Evolutionary conservation across 225 moss, liverwort and hornwort genomes (phyloP).

Genomic region (Pseudoscleropodium purum): DNA sequence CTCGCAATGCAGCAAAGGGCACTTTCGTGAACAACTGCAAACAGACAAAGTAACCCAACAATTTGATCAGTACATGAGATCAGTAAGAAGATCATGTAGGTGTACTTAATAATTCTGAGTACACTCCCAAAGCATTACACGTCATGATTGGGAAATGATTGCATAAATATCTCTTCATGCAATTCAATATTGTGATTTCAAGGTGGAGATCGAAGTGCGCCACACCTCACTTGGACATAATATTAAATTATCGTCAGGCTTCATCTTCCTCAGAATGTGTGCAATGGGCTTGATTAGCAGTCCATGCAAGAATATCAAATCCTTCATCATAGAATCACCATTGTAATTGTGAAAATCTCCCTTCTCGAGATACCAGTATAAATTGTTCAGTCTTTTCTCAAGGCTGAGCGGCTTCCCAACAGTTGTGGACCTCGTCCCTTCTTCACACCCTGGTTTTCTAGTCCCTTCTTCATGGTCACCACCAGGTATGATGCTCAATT

Average conservation of each 20-base stretch:
- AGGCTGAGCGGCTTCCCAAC: neutral
- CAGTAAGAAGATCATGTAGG: neutral
- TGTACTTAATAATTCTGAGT: neutral
- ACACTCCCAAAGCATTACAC: neutral
- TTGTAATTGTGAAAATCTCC: neutral
- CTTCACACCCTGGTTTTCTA: rapidly evolving
- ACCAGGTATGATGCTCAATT: neutral
- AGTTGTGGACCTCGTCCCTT: too few relatives aligned
- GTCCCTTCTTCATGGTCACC: neutral
- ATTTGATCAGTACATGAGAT: too few relatives aligned
- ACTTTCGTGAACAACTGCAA: neutral
- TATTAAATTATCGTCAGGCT: neutral
- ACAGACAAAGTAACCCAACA: neutral
- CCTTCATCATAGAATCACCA: neutral
- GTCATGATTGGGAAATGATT: neutral
- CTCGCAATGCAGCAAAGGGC: neutral
- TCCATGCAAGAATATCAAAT: neutral
- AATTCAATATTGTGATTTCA: neutral
- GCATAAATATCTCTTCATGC: too few relatives aligned
- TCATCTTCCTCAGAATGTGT: neutral
- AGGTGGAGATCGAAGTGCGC: neutral
- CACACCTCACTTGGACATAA: neutral
- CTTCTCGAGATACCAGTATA: neutral
- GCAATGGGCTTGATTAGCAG: neutral
- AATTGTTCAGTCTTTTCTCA: neutral